phyloP scores from a whole-genome alignment of 2,329 filamentous ascomycete species.

The Pseudopyricularia javanii region DNA sequence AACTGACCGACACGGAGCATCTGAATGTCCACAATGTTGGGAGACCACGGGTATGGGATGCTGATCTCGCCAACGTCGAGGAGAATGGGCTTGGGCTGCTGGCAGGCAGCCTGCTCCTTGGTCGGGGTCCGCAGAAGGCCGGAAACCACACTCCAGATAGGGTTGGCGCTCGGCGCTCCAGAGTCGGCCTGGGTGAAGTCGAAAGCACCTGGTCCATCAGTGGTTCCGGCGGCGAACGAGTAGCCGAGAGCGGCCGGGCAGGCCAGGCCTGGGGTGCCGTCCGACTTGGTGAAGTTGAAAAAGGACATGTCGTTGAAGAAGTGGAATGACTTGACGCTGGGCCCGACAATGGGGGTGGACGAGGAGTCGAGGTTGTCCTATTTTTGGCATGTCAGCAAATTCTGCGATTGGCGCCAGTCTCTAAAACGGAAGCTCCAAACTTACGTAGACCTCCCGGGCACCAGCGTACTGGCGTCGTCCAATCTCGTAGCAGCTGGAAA shows the following conservation, averaged over 20 bases:
- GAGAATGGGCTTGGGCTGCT: conserved; percentile 70
- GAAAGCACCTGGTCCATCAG: conserved; percentile 80
- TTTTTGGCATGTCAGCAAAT: conserved; percentile 10
- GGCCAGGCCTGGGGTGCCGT: conserved; percentile 56
- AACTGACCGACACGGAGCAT: conserved; percentile 72
- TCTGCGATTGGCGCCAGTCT: not conserved
- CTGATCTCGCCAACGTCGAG: conserved; percentile 72
- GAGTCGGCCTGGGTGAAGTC: conserved; percentile 83
- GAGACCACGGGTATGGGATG: conserved; percentile 70
- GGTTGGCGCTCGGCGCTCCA: conserved; percentile 55
- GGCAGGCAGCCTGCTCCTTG: conserved; percentile 58
- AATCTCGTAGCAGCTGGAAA: conserved; percentile 64
- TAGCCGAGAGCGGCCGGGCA: conserved; percentile 85
- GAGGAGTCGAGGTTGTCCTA: conserved; percentile 40
- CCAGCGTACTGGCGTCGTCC: conserved; percentile 58
- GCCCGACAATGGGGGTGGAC: conserved; percentile 42
- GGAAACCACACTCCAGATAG: conserved; percentile 66
- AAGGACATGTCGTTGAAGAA: conserved; percentile 72
- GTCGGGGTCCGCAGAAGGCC: conserved; percentile 58
- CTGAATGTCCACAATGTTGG: conserved; percentile 84
- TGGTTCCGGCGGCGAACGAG: conserved; percentile 85
- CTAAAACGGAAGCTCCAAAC: conserved; percentile 6
- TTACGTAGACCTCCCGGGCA: conserved; percentile 32
- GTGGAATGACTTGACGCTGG: conserved; percentile 69
- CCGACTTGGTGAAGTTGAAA: conserved; percentile 61